phyloP scores from a whole-genome alignment of 164 flowering plant species.

The Stephania cephalantha region DNA sequence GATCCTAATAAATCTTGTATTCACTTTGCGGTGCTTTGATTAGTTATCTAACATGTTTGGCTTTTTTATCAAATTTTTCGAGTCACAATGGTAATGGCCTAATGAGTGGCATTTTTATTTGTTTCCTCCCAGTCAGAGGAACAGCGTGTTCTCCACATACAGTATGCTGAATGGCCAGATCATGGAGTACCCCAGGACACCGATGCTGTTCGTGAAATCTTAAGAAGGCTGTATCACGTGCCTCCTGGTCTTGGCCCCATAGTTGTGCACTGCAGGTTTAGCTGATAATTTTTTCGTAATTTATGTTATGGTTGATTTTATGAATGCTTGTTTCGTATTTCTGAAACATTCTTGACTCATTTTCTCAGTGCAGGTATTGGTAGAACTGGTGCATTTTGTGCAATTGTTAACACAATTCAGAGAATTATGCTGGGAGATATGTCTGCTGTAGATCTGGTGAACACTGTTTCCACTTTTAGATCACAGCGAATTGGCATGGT shows the following conservation, averaged over 20 bases:
- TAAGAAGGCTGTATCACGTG: constrained; percentile 47
- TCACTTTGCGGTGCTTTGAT: not conserved
- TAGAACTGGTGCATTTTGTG: constrained; percentile 89
- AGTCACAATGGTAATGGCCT: not conserved
- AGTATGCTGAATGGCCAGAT: constrained; percentile 97
- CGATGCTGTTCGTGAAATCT: constrained; percentile 70
- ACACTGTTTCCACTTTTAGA: constrained; percentile 60
- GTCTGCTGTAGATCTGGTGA: constrained; percentile 73
- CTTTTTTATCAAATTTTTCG: not conserved
- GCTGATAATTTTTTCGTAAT: constrained; percentile 2
- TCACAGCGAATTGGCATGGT: constrained; percentile 96
- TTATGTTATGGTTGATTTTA: not conserved
- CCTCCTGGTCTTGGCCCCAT: constrained; percentile 77
- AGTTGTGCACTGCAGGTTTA: constrained; percentile 97
- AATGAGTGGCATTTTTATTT: not conserved
- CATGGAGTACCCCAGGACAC: constrained; percentile 87
- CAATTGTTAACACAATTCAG: constrained; percentile 80
- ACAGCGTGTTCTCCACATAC: constrained; percentile 77
- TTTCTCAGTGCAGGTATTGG: constrained; percentile 95
- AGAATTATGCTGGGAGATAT: constrained; percentile 86
- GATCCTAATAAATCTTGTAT: no score
- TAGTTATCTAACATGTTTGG: not conserved
- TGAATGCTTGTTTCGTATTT: not conserved
- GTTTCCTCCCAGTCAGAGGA: constrained; percentile 51
- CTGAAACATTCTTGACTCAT: constrained; percentile 21